Conservation (phyloP, 768 basidiomycete species). For the Suillus americanus region DNA sequence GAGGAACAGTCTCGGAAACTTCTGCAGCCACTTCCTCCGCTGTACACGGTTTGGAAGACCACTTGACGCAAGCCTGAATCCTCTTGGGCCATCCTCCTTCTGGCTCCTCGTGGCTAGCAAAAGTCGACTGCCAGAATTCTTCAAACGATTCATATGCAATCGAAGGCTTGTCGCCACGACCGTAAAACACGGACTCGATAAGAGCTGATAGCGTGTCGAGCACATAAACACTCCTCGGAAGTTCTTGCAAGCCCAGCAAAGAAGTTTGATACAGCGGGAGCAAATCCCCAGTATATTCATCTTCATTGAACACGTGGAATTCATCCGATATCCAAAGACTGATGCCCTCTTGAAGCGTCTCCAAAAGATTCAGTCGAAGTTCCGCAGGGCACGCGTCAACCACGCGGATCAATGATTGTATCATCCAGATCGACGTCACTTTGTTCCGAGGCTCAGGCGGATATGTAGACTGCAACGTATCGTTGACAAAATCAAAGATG, state of each 20-base stretch:
- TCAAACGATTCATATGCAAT: constrained; percentile 51
- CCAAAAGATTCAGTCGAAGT: constrained; percentile 45
- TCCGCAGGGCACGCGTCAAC: constrained; percentile 58
- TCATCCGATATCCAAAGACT: constrained; percentile 67
- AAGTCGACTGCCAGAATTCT: constrained; percentile 61
- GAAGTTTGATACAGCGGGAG: constrained; percentile 63
- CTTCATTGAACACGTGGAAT: constrained; percentile 43
- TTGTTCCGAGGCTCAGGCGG: constrained; percentile 59
- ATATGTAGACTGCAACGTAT: constrained; percentile 60
- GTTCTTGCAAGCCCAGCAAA: constrained; percentile 48
- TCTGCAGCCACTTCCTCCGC: not conserved
- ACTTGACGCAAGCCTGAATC: constrained; percentile 37
- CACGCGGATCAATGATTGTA: constrained; percentile 51
- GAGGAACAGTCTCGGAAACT: not conserved
- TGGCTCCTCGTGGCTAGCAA: constrained; percentile 40
- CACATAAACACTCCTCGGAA: constrained; percentile 40
- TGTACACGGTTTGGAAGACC: constrained; percentile 1
- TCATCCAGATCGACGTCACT: constrained; percentile 60
- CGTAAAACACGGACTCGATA: constrained; percentile 57
- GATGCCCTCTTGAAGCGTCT: constrained; percentile 53
- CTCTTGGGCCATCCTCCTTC: constrained; percentile 53
- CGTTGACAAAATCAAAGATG: constrained; percentile 60
- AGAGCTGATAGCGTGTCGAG: constrained; percentile 50
- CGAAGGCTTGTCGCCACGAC: constrained; percentile 46
- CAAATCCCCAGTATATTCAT: constrained; percentile 61